These are phyloP conservation scores for Diaporthe nobilis DNA, from an alignment of 2,329 filamentous ascomycete species.

Conservation along the genomic window DNA sequence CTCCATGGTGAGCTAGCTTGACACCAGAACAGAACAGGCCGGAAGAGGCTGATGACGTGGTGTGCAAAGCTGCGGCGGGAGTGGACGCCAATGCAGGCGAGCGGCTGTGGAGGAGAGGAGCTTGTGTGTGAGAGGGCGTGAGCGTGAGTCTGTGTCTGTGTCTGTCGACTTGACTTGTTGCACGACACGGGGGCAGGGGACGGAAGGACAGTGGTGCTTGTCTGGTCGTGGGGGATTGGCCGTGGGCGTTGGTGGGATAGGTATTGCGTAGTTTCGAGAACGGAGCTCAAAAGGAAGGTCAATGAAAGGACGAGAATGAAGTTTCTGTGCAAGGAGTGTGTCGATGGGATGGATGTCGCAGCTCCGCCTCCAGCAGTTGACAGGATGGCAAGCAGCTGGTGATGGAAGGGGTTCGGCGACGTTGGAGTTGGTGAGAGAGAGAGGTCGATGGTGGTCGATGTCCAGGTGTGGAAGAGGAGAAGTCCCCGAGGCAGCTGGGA, in stretches of 20 bases:
- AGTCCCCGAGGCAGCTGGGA: constrained; percentile 26
- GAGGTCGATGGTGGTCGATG: constrained; percentile 33
- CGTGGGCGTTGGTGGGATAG: constrained; percentile 35
- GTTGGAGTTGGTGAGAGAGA: constrained; percentile 33
- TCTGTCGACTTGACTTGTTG: constrained; percentile 24
- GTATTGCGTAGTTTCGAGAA: constrained; percentile 37
- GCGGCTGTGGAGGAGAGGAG: constrained; percentile 16
- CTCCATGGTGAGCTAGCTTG: constrained; percentile 70
- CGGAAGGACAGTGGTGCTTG: constrained; percentile 41
- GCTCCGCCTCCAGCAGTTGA: constrained; percentile 33
- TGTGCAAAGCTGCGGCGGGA: constrained; percentile 64
- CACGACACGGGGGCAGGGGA: constrained; percentile 33
- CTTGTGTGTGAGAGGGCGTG: constrained; percentile 6
- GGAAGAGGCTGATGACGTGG: constrained; percentile 42
- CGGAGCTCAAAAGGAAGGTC: constrained; percentile 43
- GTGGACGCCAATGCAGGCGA: constrained; percentile 41
- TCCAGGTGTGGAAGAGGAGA: constrained; percentile 35
- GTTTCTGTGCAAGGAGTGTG: constrained; percentile 41
- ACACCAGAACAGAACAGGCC: constrained; percentile 24
- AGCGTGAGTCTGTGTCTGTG: background rate
- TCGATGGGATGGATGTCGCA: constrained; percentile 35
- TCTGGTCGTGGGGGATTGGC: constrained; percentile 38
- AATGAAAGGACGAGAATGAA: constrained; percentile 43
- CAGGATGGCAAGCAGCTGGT: constrained; percentile 36
- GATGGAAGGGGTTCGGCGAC: constrained; percentile 28